Evolutionary conservation across 2,329 filamentous ascomycete genomes (phyloP), one percentile per base, ranked within the genome.

Genomic region (Dryadomyces sulphureus): DNA sequence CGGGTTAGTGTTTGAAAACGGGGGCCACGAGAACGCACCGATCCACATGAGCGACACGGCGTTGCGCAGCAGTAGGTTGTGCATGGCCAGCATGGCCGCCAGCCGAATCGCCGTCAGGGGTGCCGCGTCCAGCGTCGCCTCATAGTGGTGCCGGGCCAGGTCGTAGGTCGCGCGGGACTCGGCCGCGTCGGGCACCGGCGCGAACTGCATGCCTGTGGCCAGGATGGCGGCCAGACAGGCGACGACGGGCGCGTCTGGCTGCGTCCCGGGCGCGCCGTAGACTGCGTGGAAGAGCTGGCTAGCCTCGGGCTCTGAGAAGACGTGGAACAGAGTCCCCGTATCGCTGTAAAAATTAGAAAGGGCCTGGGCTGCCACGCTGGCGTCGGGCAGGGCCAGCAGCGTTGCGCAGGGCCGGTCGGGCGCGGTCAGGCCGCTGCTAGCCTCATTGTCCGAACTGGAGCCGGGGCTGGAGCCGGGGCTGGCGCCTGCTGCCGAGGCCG

Each of bases 41-140:
- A 59, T 55, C 45, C 48, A 61, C 49, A 49, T 57, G n/a, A 59
- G 48, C 2, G 58, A 55, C 14, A 56, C 53, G 0, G 54, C 57
- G 4, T 56, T 52, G 25, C 57, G 58, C 43, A 50, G 50, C 52
- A 61, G 50, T 6, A 60, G 48, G 44, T 61, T 61, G 49, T 55
- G 59, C 52, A 61, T 49, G 25, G 58, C 54, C 21, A 60, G 50
- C 36, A 62, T 40, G 0, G 54, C 52, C 11, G 57, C 58, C 3
- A 61, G 49, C 40, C 58, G 58, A 47, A 59, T 55, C 4, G 58
- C 56, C 2, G 57, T 54, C 1, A 60, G 43, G 0, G 57, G 56
- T 1, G 50, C 44, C 21, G 50, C 42, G 14, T 60, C 56, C 5
- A 60, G 40, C 6, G 56, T 46, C 19, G 51, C 48, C 14, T 55